Conservation (phyloP, 2,329 filamentous ascomycete species). For the Cladosporium sp. region DNA sequence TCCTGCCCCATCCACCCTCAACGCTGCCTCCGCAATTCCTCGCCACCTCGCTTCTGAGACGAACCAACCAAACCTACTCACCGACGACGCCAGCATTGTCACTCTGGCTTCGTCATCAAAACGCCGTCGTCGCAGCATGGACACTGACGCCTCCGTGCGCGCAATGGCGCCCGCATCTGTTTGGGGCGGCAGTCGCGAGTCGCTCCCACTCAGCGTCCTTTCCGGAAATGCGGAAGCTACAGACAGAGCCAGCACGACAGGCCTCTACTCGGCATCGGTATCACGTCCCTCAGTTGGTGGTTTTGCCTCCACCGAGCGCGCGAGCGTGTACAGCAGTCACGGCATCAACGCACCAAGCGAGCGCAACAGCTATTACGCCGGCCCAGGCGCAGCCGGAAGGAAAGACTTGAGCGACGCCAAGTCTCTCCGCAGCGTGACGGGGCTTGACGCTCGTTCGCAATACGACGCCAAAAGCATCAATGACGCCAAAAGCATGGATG, state of each 20-base stretch:
- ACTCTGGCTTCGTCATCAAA: conserved; percentile 82
- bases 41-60: conserved; percentile 65
- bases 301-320: conserved; percentile 60
- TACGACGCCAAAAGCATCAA: conserved; percentile 20
- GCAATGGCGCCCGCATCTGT: conserved; percentile 78
- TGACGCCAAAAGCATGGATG: conserved; percentile 32
- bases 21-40: conserved; percentile 69
- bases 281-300: conserved; percentile 50
- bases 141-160: conserved; percentile 80
- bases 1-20: conserved; percentile 42
- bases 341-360: conserved; percentile 60
- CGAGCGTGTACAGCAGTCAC: conserved; percentile 63
- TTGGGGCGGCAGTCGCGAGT: conserved; percentile 78
- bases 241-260: conserved; percentile 28
- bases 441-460: conserved; percentile 17
- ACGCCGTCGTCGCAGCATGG: conserved; percentile 72
- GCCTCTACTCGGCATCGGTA: conserved; percentile 36
- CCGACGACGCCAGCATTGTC: conserved; percentile 81
- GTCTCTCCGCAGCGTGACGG: conserved; percentile 28
- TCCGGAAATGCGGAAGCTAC: conserved; percentile 62
- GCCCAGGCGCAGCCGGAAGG: conserved; percentile 30
- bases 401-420: conserved; percentile 28
- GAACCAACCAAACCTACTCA: conserved; percentile 71
- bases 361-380: conserved; percentile 75
- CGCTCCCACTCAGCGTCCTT: conserved; percentile 71